Percentiles rank a stretch among this genome's conserved stretches.
These are phyloP conservation scores for Epichloe uncinata DNA, from an alignment of 2,329 filamentous ascomycete species.

Conservation along the genomic window DNA sequence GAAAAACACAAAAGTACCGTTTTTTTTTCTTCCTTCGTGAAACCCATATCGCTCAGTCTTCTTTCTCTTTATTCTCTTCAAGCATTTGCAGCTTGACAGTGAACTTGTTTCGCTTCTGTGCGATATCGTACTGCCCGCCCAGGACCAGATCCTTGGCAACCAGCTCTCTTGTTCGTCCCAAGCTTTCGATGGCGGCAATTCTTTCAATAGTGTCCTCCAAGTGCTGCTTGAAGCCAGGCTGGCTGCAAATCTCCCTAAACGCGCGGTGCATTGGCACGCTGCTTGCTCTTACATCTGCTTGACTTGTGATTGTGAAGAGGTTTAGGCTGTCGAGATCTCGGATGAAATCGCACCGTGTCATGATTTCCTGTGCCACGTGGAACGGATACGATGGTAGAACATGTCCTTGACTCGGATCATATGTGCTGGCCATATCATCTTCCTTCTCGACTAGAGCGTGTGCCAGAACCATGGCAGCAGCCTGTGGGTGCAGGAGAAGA, in stretches of 20 bases:
- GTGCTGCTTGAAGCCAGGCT: constrained; percentile 68
- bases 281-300: constrained; percentile 78
- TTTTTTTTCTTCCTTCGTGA: not conserved
- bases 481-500: constrained; percentile 28
- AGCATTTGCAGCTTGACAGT: constrained; percentile 31
- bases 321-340: constrained; percentile 86
- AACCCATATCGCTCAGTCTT: not conserved
- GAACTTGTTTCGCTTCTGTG: constrained; percentile 25
- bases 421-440: constrained; percentile 49
- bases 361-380: constrained; percentile 76
- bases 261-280: constrained; percentile 94
- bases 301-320: constrained; percentile 84
- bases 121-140: constrained; percentile 64
- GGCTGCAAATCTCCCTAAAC: constrained; percentile 68
- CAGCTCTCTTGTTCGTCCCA: constrained; percentile 86
- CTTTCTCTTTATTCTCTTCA: constrained; percentile 16
- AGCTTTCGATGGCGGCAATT: constrained; percentile 83
- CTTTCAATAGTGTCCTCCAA: constrained; percentile 71
- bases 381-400: constrained; percentile 69
- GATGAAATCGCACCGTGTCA: constrained; percentile 94
- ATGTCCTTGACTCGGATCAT: constrained; percentile 55
- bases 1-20: not conserved
- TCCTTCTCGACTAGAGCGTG: constrained; percentile 81
- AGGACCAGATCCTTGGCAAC: constrained; percentile 90
- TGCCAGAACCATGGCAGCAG: constrained; percentile 86